Base-by-base conservation (phyloP, 2,329 filamentous ascomycete genomes). In the Diaporthe eres region DNA sequence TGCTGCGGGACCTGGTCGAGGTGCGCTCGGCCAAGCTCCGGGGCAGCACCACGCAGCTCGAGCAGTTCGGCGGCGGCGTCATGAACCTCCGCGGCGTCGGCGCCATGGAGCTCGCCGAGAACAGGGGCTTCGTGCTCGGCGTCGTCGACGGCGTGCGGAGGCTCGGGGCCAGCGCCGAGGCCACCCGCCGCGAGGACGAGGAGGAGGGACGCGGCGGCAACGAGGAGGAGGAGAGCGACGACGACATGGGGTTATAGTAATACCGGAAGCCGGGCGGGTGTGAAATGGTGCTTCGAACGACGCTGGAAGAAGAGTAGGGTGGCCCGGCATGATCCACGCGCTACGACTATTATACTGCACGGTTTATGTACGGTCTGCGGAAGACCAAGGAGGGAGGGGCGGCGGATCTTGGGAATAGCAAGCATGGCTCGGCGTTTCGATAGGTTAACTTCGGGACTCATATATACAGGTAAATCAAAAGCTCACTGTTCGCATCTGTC, bases 41-140 rank as follows among this genome's bases (percentile, higher is more conserved):
- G 77, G 91, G 91, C 49, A 94, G 93, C 77, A 92, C 94, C 19
- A 90, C 92, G 51, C 90, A 92, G 53, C 85, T 98, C 68, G 94
- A 95, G 80, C 90, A 90, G 28, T 93, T 90, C 12, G 92, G 91
- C 4, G 92, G 92, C 31, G 92, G 96, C n/a, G 90, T 95, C 74
- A 89, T 94, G 82, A 90, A 87, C 74, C 79, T 93, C 74, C 84
- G 88, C 2, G 96, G 96, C 31, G 94, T 98, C 0, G 97, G 97
- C 2, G 94, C 94, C 2, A 95, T 98, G 93, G 97, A 99, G 86
- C 88, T 98, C 65, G 93, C 94, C 0, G 96, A 98, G 86, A 94
- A 92, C 74, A 90, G 96, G 80, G 93, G 92, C 0, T 98, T 98
- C 81, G 92, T 98, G 77, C 88, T 92, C 1, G 94, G 94, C 1